phyloP scores from a whole-genome alignment of 495 filamentous ascomycete genomes.

The Podospora comata region DNA sequence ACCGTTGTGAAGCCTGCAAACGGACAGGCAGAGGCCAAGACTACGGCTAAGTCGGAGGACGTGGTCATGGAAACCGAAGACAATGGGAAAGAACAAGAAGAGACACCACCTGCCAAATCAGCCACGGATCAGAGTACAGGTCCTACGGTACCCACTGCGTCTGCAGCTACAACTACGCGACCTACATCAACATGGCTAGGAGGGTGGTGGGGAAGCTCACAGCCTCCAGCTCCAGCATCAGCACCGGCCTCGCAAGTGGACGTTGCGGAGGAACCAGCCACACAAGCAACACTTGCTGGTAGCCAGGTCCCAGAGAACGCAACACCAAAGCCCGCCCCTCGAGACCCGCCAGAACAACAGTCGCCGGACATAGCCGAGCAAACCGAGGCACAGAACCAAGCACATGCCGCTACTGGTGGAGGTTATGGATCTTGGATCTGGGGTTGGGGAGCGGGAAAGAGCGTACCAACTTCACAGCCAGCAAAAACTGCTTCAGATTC shows the following conservation, averaged over 20 bases:
- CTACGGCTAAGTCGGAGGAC: conserved; percentile 9
- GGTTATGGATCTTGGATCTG: conserved; percentile 48
- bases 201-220: conserved; percentile 34
- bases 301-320: conserved; percentile 7
- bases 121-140: conserved; percentile 11
- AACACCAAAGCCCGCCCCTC: conserved; percentile 15
- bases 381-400: conserved; percentile 13
- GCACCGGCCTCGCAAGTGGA: conserved; percentile 27
- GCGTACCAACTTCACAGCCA: neutral
- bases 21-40: neutral
- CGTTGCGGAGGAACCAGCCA: conserved; percentile 5
- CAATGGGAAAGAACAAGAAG: conserved; percentile 7
- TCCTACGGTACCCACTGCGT: conserved; percentile 15
- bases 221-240: conserved; percentile 24
- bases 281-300: conserved; percentile 18
- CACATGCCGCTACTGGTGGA: conserved; percentile 22
- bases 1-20: conserved; percentile 9
- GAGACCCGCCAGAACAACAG: conserved; percentile 22
- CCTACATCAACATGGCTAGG: conserved; percentile 54
- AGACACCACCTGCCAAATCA: neutral
- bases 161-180: conserved; percentile 34
- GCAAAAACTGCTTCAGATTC: conserved; percentile 8
- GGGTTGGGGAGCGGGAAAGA: conserved; percentile 39
- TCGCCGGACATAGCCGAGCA: conserved; percentile 23
- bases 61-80: conserved; percentile 11